phyloP scores from a whole-genome alignment of 441 rosid species.

The Eugenia klotzschiana region DNA sequence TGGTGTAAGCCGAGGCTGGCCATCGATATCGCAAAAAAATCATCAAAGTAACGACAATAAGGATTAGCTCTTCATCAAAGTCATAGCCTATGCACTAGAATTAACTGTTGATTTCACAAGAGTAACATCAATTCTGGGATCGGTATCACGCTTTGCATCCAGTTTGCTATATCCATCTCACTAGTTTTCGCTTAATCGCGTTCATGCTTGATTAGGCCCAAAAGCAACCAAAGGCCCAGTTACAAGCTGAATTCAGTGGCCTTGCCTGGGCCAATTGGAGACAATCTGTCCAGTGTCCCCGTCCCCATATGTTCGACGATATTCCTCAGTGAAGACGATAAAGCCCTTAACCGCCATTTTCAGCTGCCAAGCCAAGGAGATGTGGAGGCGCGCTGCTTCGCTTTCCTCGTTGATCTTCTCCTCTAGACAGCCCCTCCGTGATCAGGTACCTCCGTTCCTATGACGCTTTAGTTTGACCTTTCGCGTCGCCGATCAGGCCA shows the following conservation, averaged over 20 bases:
- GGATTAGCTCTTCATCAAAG: not conserved
- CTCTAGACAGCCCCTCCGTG: not conserved
- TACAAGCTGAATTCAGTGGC: not conserved
- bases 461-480: not conserved
- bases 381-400: conserved; percentile 10
- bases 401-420: not conserved
- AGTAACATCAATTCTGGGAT: not conserved
- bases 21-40: not conserved
- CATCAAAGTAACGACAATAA: not conserved
- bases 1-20: not conserved
- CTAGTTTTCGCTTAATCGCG: not conserved
- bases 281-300: not conserved
- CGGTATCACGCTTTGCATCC: not conserved
- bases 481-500: not conserved
- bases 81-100: not conserved
- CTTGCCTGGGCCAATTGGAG: not conserved
- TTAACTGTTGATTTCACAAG: not conserved
- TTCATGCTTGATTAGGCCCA: not conserved
- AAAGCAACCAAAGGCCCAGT: not conserved
- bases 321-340: not conserved
- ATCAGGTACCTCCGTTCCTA: not conserved
- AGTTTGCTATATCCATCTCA: not conserved
- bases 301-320: not conserved
- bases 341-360: not conserved
- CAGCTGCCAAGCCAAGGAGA: not conserved